Evolutionary conservation across 306 rosid genomes (phyloP), one percentile per base, ranked within the genome.

Genomic region (Malus orientalis): DNA sequence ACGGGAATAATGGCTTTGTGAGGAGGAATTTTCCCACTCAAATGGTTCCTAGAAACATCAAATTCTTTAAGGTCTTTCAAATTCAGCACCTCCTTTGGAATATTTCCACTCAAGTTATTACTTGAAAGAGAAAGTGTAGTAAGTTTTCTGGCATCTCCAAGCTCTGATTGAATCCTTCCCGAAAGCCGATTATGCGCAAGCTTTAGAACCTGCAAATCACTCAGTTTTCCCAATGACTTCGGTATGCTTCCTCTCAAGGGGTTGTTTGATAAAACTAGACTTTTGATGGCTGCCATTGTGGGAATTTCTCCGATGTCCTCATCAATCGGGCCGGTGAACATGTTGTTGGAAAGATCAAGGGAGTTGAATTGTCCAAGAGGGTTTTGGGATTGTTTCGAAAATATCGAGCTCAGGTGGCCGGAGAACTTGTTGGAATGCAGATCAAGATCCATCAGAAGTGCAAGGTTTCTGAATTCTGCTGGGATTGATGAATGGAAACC

Each of bases 311-410:
- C 86, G 20, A 87, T 73, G 42, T 78, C 49, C 49, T 76, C 81
- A 11, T 81, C 85, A 23, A 84, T 75, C 11, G n/a, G 64, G 44
- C 86, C 86, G 9, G 63, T 36, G 79, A 87, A 87, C 74, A n/a
- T 59, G 70, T 87, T 87, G 71, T 62, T 25, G 9, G 88, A 87
- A 65, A 87, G 65, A 42, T 87, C 85, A 42, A 87, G 71, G 71
- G 90, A 84, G 59, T 84, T 82, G 68, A 69, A 87, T 70, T 80
- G 84, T 55, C 90, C 90, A 2, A 89, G 85, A 19, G 93, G 86
- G 67, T 78, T 63, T 66, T 74, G 78, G 0, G 69, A 32, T 47
- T 64, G 73, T 79, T 89, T 89, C 6, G 49, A 73, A 73, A 82
- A 71, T n/a, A 87, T 70, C 7, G 65, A 44, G 60, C 59, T 69